Base-by-base conservation (phyloP, 108 stramenopile genomes). In the Cyclotella choctawhatcheeana region DNA sequence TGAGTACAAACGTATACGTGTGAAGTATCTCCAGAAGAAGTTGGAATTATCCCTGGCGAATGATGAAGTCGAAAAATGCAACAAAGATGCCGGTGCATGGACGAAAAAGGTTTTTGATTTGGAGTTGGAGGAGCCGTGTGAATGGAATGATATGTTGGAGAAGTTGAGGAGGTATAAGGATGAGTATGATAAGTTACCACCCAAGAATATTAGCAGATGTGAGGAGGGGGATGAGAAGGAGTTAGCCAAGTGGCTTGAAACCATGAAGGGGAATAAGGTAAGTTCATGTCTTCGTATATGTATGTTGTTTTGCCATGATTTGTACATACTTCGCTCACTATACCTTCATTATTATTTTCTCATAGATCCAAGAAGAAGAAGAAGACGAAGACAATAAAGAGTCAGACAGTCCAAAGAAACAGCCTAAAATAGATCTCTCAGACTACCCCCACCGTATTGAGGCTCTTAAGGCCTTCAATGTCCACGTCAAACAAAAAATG, bases 391-490 rank as follows among this genome's bases (percentile, higher is more conserved):
- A 58, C 6, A 60, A 65, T 25, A 69, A 71, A 21, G 52, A 34
- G 33, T 33, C 33, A 24, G 16, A 33, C 10, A 26, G 14, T 17
- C 18, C 44, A 44, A 71, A 51, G 17, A 35, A 64, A 34, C 13
- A 47, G 64, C 40, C 20, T 17, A 67, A 72, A n/a, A 53, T 47
- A 44, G 30, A 29, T 12, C 37, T 77, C 17, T 21, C 30, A 18
- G 78, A 79, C 31, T 79, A 79, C 32, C 78, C 78, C 27, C 78
- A 79, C 44, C 78, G 78, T 14, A 48, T 72, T 25, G 64, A 72
- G 27, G 2, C 16, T 0, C 78, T 79, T 18, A 54, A 65, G 18
- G 29, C 58, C 2, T 53, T 72, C 1, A 69, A 69, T 3, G 22
- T 72, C 20, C 55, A 24, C 30, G 67, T 64, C 24, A 50, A 45